phyloP scores from a whole-genome alignment of 1,284 basidiomycete genomes.

The Austroboletus niveus region DNA sequence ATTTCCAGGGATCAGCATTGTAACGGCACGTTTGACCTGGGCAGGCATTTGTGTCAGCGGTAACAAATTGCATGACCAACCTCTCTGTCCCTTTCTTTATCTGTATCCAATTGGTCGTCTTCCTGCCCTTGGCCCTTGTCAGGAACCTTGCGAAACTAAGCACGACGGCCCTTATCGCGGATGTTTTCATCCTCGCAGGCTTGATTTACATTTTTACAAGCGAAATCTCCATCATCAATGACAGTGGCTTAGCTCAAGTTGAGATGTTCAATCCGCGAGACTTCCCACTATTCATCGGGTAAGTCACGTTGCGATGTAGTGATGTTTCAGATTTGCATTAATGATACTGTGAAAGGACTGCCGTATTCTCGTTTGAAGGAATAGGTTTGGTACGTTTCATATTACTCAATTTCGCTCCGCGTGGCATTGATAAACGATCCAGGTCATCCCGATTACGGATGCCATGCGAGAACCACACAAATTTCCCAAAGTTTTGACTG shows the following conservation, averaged over 20 bases:
- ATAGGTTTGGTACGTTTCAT: slow-evolving; percentile 78
- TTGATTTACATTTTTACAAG: slow-evolving; percentile 84
- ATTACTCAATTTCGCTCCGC: background rate
- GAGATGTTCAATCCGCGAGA: slow-evolving; percentile 85
- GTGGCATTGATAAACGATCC: slow-evolving; percentile 6
- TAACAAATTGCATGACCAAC: slow-evolving; percentile 74
- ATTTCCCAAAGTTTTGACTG: slow-evolving; percentile 86
- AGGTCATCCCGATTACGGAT: slow-evolving; percentile 95
- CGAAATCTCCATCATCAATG: slow-evolving; percentile 68
- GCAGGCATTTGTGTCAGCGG: slow-evolving; percentile 79
- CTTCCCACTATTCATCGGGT: slow-evolving; percentile 93
- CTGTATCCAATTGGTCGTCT: slow-evolving; percentile 79
- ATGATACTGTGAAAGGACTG: slow-evolving; percentile 59
- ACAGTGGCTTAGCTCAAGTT: slow-evolving; percentile 78
- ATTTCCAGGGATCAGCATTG: background rate
- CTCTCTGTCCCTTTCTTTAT: slow-evolving; percentile 83
- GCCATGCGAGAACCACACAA: slow-evolving; percentile 93
- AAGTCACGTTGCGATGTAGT: slow-evolving; percentile 25
- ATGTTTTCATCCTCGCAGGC: slow-evolving; percentile 93
- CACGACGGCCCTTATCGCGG: slow-evolving; percentile 89
- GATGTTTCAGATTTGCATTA: slow-evolving; percentile 1
- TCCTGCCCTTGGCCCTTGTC: slow-evolving; percentile 84
- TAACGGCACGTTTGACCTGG: slow-evolving; percentile 3
- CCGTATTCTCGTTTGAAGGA: slow-evolving; percentile 98
- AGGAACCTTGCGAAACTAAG: slow-evolving; percentile 92